These are phyloP conservation scores for Lojkania enalia DNA, from an alignment of 2,329 filamentous ascomycete species.

Conservation along the genomic window DNA sequence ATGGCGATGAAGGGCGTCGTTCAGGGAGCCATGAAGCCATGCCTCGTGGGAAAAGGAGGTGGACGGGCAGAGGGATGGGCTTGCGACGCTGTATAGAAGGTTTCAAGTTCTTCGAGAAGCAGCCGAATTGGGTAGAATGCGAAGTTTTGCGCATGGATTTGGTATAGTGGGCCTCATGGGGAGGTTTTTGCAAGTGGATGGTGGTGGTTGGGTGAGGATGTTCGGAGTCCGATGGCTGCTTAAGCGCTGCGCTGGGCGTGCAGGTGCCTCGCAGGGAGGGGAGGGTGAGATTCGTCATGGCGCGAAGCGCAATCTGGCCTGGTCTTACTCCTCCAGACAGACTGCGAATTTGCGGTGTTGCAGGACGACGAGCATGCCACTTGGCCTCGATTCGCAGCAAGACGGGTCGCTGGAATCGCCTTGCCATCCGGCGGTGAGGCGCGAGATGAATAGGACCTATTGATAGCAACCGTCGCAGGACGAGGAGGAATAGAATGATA, in stretches of 20 bases:
- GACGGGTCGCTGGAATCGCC: constrained; percentile 11
- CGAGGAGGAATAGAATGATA: constrained; percentile 8
- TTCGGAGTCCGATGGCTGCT: constrained; percentile 36
- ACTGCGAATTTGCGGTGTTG: background rate
- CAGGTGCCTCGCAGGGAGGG: constrained; percentile 11
- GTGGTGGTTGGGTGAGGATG: constrained; percentile 10
- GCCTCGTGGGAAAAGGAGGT: background rate
- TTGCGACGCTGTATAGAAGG: constrained; percentile 19
- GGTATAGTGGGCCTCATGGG: constrained; percentile 12
- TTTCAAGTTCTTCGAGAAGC: constrained; percentile 29
- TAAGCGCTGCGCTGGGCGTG: constrained; percentile 20
- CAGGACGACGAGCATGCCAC: constrained; percentile 2
- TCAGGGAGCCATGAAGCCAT: background rate
- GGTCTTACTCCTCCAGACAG: constrained; percentile 4
- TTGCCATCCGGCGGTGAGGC: constrained; percentile 3
- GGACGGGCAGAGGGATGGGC: background rate
- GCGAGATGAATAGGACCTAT: constrained; percentile 8
- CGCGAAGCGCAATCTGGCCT: constrained; percentile 1
- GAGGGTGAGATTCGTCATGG: constrained; percentile 25
- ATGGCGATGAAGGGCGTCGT: constrained; percentile 2
- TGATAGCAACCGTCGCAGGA: constrained; percentile 14
- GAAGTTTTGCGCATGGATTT: constrained; percentile 14
- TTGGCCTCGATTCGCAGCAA: constrained; percentile 3
- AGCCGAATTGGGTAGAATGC: constrained; percentile 17
- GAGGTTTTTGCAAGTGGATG: constrained; percentile 12